phyloP scores from a whole-genome alignment of 768 basidiomycete genomes.

The Lactarius hengduanensis region DNA sequence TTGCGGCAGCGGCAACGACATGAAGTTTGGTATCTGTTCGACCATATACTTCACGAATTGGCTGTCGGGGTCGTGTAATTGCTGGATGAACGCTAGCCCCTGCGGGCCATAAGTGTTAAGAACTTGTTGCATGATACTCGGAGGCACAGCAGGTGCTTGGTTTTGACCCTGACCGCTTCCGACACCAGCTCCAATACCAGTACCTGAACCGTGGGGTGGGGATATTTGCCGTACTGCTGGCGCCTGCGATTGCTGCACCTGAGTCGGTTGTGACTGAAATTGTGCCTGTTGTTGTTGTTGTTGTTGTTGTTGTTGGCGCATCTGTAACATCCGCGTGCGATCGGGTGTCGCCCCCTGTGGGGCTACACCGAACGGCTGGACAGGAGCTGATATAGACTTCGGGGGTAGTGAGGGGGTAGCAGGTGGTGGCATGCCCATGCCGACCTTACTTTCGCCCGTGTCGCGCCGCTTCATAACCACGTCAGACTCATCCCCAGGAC shows the following conservation, averaged over 20 bases:
- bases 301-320: constrained; percentile 28
- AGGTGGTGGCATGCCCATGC: constrained; percentile 35
- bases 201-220: constrained; percentile 16
- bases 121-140: constrained; percentile 16
- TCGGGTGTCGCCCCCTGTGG: constrained; percentile 16
- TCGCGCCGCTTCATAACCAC: constrained; percentile 63
- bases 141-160: constrained; percentile 11
- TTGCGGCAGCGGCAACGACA: constrained; percentile 23
- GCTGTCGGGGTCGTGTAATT: constrained; percentile 29
- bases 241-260: constrained; percentile 9
- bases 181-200: constrained; percentile 5
- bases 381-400: constrained; percentile 14
- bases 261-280: constrained; percentile 16
- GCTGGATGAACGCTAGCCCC: constrained; percentile 24
- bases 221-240: constrained; percentile 24
- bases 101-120: constrained; percentile 13
- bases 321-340: constrained; percentile 16
- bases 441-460: constrained; percentile 58
- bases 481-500: constrained; percentile 50
- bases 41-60: constrained; percentile 27
- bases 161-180: constrained; percentile 5
- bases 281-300: constrained; percentile 27
- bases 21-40: constrained; percentile 25
- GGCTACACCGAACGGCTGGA: constrained; percentile 6
- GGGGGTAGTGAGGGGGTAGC: constrained; percentile 14